These are phyloP conservation scores for Aspergillus oerlinghausenensis DNA, from an alignment of 2,329 filamentous ascomycete species.

Conservation along the genomic window DNA sequence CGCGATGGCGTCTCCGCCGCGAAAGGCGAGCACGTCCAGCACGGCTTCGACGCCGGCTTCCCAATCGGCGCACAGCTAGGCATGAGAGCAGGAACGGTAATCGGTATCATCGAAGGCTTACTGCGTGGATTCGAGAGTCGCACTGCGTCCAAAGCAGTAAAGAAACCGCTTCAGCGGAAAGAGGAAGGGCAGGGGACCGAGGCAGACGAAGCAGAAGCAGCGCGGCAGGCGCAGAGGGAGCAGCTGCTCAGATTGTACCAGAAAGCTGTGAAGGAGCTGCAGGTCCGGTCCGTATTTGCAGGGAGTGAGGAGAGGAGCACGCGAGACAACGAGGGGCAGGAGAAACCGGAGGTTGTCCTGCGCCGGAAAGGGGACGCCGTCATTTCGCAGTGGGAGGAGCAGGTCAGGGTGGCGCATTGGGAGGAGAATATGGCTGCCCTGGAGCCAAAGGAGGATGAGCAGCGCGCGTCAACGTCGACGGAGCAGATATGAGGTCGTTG, in stretches of 20 bases:
- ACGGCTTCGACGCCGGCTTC: constrained; percentile 89
- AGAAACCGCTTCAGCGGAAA: constrained; percentile 20
- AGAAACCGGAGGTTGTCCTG: constrained; percentile 26
- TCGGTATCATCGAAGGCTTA: constrained; percentile 75
- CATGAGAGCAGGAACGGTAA: constrained; percentile 64
- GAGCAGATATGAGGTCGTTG: constrained; percentile 20
- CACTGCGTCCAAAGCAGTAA: constrained; percentile 21
- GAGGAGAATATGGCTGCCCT: constrained; percentile 36
- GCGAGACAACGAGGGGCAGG: constrained; percentile 11
- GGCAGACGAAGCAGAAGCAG: not conserved
- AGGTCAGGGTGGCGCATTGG: constrained; percentile 31
- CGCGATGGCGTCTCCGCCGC: constrained; percentile 76
- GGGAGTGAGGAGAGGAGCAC: constrained; percentile 8
- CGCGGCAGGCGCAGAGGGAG: constrained; percentile 37
- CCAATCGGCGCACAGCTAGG: constrained; percentile 78
- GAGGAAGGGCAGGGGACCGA: constrained; percentile 3
- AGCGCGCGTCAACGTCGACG: not conserved
- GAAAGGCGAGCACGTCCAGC: constrained; percentile 73
- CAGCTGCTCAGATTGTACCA: constrained; percentile 30
- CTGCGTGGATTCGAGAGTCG: constrained; percentile 32
- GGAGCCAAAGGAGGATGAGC: constrained; percentile 25
- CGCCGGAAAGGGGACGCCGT: constrained; percentile 26
- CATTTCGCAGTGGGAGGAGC: constrained; percentile 28
- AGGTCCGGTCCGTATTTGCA: constrained; percentile 59
- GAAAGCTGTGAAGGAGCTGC: constrained; percentile 55